A percentile compares a stretch with the other conserved stretches of the same genome.
These are phyloP conservation scores for Fusarium redolens DNA, from an alignment of 2,329 filamentous ascomycete species.

Conservation along the genomic window DNA sequence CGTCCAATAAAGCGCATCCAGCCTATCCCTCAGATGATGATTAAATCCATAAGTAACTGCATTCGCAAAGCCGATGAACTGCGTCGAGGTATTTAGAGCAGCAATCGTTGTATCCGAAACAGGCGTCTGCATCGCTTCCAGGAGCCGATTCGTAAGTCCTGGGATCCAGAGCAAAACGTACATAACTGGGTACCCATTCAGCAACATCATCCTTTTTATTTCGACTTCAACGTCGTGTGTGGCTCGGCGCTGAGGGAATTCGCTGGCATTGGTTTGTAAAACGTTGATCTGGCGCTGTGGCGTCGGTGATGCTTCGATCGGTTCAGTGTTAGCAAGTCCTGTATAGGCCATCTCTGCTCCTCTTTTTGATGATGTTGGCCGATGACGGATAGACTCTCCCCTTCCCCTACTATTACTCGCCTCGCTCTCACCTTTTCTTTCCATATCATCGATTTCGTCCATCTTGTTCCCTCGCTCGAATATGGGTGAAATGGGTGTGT, in stretches of 20 bases:
- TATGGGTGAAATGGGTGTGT: neutral
- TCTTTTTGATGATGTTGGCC: neutral
- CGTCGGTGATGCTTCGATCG: neutral
- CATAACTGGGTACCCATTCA: constrained; percentile 42
- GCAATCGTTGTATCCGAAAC: constrained; percentile 20
- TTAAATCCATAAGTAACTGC: constrained; percentile 42
- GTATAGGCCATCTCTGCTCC: neutral
- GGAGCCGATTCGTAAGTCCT: constrained; percentile 36
- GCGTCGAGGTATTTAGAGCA: constrained; percentile 36
- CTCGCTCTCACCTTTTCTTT: constrained; percentile 12
- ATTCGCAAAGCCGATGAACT: constrained; percentile 40
- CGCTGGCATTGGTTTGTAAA: constrained; percentile 37
- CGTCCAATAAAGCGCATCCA: constrained; percentile 28
- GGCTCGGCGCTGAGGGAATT: constrained; percentile 38
- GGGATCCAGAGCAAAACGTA: constrained; percentile 41
- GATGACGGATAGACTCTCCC: neutral
- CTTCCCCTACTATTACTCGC: neutral
- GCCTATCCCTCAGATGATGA: constrained; percentile 37
- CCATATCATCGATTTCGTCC: constrained; percentile 10
- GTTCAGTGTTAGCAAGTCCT: constrained; percentile 21
- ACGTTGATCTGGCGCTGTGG: neutral
- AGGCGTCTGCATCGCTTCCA: constrained; percentile 31
- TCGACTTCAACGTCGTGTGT: constrained; percentile 32
- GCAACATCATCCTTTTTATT: constrained; percentile 41
- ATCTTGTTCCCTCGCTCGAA: constrained; percentile 7